Evolutionary conservation across 2,329 filamentous ascomycete genomes (phyloP).

Genomic region (Pseudogymnoascus sp.): DNA sequence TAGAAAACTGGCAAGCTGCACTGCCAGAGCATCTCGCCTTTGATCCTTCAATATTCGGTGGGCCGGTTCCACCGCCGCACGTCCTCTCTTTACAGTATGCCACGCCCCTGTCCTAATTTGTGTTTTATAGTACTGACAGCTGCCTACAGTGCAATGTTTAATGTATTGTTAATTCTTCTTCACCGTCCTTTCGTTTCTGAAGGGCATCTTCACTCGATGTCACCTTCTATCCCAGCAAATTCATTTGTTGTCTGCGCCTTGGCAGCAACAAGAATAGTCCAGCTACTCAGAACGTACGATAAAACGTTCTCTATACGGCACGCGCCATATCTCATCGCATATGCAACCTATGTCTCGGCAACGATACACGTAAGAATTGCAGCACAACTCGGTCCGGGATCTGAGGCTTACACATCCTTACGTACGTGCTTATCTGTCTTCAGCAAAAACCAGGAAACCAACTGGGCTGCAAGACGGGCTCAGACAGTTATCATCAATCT

Average conservation of each 20-base stretch:
- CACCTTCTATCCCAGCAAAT: constrained; percentile 32
- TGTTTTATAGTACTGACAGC: too few relatives aligned
- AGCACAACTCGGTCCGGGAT: constrained; percentile 32
- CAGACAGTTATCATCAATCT: constrained; percentile 36
- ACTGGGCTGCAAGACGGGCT: constrained; percentile 39
- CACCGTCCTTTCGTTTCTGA: constrained; percentile 45
- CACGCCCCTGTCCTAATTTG: too few relatives aligned
- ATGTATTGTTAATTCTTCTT: constrained; percentile 28
- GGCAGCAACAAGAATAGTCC: constrained; percentile 37
- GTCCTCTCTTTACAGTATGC: constrained; percentile 38
- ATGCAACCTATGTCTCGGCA: constrained; percentile 46
- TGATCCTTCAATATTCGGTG: constrained; percentile 24
- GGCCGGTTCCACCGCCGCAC: constrained; percentile 34
- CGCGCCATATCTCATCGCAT: constrained; percentile 45
- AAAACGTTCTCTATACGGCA: constrained; percentile 35
- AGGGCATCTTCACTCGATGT: constrained; percentile 38
- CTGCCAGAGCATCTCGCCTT: constrained; percentile 37
- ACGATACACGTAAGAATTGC: constrained; percentile 45
- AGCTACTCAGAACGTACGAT: constrained; percentile 37
- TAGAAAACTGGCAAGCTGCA: constrained; percentile 34
- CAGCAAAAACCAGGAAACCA: constrained; percentile 40
- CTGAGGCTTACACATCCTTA: constrained; percentile 33
- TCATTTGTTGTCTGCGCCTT: constrained; percentile 38
- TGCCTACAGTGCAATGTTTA: too few relatives aligned
- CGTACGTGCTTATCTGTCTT: constrained; percentile 39